Evolutionary conservation across 176 grass and related monocot genomes (phyloP), one percentile per base, ranked within the genome.

Genomic region (Aegilops speltoides): DNA sequence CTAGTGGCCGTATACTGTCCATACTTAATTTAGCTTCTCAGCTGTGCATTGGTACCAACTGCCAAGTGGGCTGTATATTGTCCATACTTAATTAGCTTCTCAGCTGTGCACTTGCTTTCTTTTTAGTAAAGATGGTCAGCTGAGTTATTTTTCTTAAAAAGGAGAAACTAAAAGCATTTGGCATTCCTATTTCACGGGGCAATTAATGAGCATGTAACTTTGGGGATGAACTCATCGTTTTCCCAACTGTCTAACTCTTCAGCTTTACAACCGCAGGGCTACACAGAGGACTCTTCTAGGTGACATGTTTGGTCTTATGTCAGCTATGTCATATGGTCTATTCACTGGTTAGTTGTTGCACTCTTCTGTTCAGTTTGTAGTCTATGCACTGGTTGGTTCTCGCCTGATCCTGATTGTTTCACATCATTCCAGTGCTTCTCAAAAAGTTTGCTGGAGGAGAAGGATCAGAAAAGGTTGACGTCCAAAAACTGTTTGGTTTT

Each of bases 401-500:
- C 2, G 11, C 50, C 17, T 80, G 83, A 84, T 64, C 50, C 10
- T 80, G 79, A 84, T 59, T 84, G 16, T 73, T 86, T 86, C 85
- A 73, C 75, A 46, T 81, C 57, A 22, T 84, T 89, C 11, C 76
- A 99, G 97, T 99, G 48, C 94, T 99, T 66, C 90, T 99, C 32
- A 99, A 99, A 89, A 99, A 99, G 54, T 91, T 94, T 88, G 91
- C 94, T 68, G 94, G 97, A 80, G 97, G 95, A 87, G 97, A 91
- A 88, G 97, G 92, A 76, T 76, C 73, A 83, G 88, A 99, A 91
- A 89, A 91, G 63, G 83, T 90, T 56, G 94, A 99, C 87, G 80
- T 99, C 78, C 94, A 99, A 91, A 99, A 99, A 79, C 73, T 96
- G 17, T 99, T 99, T 88, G 97, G 94, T 73, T 99, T 96, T 88